Percentiles rank a stretch among this genome's conserved stretches.
These are phyloP conservation scores for Yarrowia bubula DNA, from an alignment of 805 yeast species.

Conservation along the genomic window DNA sequence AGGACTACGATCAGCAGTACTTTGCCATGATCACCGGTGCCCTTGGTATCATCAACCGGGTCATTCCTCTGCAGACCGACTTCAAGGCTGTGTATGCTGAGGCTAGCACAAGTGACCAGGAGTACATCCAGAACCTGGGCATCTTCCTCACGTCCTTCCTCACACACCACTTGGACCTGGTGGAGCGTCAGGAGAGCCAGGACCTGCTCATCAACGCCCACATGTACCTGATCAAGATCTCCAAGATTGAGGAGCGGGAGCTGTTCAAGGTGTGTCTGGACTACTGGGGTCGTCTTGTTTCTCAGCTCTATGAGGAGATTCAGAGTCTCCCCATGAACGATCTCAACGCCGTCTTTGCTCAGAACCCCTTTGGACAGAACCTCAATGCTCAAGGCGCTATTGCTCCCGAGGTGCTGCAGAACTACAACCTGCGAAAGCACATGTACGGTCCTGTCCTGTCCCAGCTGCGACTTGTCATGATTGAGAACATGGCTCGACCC, in stretches of 20 bases:
- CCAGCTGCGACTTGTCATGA: conserved; percentile 83
- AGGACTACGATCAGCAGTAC: conserved; percentile 55
- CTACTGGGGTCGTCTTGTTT: conserved; percentile 89
- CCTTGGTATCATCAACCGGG: conserved; percentile 62
- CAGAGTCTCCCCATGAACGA: conserved; percentile 73
- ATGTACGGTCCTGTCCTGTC: conserved; percentile 76
- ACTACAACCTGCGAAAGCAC: conserved; percentile 82
- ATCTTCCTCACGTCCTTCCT: conserved; percentile 86
- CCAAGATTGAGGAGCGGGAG: conserved; percentile 92
- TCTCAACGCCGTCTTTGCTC: conserved; percentile 52
- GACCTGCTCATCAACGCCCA: conserved; percentile 70
- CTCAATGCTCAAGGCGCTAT: conserved; percentile 59
- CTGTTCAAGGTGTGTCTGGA: conserved; percentile 92
- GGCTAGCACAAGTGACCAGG: conserved; percentile 83
- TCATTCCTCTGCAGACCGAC: conserved; percentile 73
- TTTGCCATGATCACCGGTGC: conserved; percentile 68
- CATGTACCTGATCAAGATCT: conserved; percentile 75
- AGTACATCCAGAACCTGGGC: conserved; percentile 91
- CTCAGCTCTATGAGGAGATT: conserved; percentile 77
- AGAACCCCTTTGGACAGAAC: conserved; percentile 46
- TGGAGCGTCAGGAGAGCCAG: conserved; percentile 49
- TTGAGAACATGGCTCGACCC: conserved; percentile 97
- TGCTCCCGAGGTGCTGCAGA: conserved; percentile 73
- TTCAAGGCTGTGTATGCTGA: conserved; percentile 66
- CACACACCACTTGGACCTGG: conserved; percentile 65